phyloP scores from a whole-genome alignment of 108 stramenopile species.

The Pseudonitzschia multistriata region DNA sequence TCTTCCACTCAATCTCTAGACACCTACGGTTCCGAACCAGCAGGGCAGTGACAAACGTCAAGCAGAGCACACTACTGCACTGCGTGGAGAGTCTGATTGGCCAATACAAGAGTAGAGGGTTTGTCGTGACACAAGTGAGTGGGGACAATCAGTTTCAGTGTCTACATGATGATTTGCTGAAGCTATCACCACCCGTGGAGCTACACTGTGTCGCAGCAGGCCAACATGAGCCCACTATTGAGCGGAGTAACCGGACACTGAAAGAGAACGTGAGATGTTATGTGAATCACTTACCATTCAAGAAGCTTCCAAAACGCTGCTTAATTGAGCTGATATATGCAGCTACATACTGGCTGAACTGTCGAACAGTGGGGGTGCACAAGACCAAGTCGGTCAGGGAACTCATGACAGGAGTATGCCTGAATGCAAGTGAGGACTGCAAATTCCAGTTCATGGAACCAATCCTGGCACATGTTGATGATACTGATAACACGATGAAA shows the following conservation, averaged over 20 bases:
- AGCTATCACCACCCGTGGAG: background rate
- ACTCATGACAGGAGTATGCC: background rate
- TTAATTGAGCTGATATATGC: background rate
- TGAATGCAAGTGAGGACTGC: background rate
- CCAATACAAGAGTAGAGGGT: background rate
- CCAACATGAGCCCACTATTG: background rate
- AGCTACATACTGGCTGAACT: background rate
- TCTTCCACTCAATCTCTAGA: background rate
- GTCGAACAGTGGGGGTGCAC: background rate
- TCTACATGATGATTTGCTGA: background rate
- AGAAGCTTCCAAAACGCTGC: background rate
- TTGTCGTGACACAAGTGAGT: background rate
- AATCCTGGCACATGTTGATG: background rate
- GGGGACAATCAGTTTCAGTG: background rate
- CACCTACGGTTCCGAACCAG: background rate
- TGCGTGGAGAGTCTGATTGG: background rate
- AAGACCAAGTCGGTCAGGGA: background rate
- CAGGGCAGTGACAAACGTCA: background rate
- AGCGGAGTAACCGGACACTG: background rate
- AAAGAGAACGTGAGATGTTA: background rate
- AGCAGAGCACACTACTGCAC: background rate
- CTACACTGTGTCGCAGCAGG: background rate
- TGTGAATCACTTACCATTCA: background rate
- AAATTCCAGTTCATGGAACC: background rate
- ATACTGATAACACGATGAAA: background rate